Evolutionary conservation across 495 filamentous ascomycete species (phyloP).

Genomic region (Penicillium pancosmium): DNA sequence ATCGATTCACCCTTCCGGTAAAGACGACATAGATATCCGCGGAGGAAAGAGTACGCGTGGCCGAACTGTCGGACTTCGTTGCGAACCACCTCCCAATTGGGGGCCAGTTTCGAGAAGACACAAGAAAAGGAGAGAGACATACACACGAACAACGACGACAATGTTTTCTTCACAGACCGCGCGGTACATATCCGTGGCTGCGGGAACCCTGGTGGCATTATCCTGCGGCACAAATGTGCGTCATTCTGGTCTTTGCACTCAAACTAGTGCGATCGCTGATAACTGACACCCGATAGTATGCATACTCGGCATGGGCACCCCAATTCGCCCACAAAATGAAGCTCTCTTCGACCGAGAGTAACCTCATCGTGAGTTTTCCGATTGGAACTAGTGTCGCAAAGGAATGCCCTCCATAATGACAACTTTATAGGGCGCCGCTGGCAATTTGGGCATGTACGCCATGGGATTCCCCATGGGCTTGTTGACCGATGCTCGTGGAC

Average conservation of each 20-base stretch:
- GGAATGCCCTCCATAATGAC: conserved; percentile 18
- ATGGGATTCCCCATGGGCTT: conserved; percentile 86
- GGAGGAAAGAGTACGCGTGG: neutral
- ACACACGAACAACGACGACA: neutral
- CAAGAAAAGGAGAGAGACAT: too few species aligned
- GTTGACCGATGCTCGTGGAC: conserved; percentile 82
- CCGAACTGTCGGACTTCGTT: neutral
- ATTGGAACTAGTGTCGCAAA: neutral
- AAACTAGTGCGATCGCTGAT: conserved; percentile 12
- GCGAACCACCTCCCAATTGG: neutral
- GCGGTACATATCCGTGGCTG: conserved; percentile 76
- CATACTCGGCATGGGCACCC: conserved; percentile 96
- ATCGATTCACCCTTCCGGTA: conserved; percentile 13
- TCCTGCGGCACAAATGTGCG: conserved; percentile 92
- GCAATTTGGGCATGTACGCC: conserved; percentile 96
- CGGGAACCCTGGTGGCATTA: conserved; percentile 82
- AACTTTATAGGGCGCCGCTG: conserved; percentile 67
- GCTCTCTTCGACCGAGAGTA: conserved; percentile 86
- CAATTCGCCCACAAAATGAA: conserved; percentile 86
- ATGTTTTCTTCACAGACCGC: conserved; percentile 18
- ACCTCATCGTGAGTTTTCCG: conserved; percentile 70
- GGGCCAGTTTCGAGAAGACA: too few species aligned
- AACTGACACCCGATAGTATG: conserved; percentile 65
- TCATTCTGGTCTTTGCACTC: conserved; percentile 5
- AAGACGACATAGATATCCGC: neutral